Evolutionary conservation across 768 basidiomycete species (phyloP).

Genomic region (Trametes sanguinea): DNA sequence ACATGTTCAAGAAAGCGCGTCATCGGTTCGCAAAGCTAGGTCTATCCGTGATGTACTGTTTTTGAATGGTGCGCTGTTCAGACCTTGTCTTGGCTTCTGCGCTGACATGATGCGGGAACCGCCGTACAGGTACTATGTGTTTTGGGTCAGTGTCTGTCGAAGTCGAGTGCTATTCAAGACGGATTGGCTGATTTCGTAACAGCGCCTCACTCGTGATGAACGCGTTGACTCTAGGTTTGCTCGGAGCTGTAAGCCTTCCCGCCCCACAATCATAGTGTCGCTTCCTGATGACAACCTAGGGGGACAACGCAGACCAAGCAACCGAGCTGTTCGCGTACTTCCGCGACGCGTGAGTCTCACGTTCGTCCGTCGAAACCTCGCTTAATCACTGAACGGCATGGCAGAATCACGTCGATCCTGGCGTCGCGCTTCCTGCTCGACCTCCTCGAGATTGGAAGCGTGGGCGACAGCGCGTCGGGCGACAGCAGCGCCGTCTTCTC

Average conservation of each 20-base stretch:
- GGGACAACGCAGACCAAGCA: neutral
- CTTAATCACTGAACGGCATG: too few relatives aligned
- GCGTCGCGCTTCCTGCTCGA: conserved; percentile 7
- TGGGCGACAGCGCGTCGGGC: neutral
- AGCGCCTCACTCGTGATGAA: neutral
- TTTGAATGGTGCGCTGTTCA: neutral
- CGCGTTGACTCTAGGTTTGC: neutral
- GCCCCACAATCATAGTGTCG: neutral
- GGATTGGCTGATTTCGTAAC: neutral
- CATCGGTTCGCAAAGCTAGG: neutral
- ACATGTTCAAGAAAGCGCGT: neutral
- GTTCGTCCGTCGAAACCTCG: neutral
- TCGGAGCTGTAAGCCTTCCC: neutral
- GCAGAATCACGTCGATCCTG: neutral
- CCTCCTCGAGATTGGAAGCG: neutral
- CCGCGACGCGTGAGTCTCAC: conserved; percentile 1
- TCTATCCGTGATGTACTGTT: neutral
- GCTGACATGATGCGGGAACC: too few relatives aligned
- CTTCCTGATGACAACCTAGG: neutral
- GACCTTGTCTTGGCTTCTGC: too few relatives aligned
- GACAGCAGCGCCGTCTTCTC: neutral
- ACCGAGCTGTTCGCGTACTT: neutral
- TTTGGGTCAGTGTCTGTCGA: neutral
- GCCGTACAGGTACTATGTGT: neutral
- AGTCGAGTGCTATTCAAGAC: too few relatives aligned